phyloP scores from a whole-genome alignment of 169 alveolate species.

The Eimeria sp. region DNA sequence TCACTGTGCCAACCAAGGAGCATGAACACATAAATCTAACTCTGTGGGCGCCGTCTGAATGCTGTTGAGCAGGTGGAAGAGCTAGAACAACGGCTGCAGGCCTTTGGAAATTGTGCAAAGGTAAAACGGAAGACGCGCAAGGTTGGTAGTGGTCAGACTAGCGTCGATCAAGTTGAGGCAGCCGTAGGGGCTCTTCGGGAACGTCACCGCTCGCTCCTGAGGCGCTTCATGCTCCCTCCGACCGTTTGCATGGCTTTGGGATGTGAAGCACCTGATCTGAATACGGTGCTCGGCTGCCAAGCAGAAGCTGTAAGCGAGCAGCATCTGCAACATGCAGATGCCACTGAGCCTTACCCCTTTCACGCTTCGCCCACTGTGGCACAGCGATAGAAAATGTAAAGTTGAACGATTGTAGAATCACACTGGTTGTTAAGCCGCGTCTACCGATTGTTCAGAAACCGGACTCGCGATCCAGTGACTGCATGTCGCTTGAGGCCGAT shows the following conservation, averaged over 20 bases:
- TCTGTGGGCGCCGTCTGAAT: not conserved
- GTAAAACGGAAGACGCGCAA: not conserved
- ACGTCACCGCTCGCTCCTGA: constrained; percentile 14
- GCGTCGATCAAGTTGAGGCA: not conserved
- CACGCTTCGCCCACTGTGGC: not conserved
- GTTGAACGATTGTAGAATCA: not conserved
- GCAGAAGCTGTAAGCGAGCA: constrained; percentile 9
- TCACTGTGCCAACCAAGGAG: not conserved
- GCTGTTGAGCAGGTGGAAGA: constrained; percentile 58
- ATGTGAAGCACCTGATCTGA: constrained; percentile 55
- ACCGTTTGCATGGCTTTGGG: constrained; percentile 68
- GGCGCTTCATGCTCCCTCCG: constrained; percentile 67
- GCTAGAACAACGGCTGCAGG: constrained; percentile 38
- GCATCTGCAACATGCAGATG: not conserved
- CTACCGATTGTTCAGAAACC: not conserved
- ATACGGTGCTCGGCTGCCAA: constrained; percentile 42
- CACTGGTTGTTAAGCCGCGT: not conserved
- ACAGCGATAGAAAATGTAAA: not conserved
- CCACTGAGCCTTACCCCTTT: not conserved
- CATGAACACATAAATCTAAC: not conserved
- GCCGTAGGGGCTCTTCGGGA: constrained; percentile 25
- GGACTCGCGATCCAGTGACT: not conserved
- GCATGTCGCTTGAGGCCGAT: not conserved
- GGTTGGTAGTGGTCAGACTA: not conserved
- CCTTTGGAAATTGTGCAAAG: constrained; percentile 9